Base-by-base conservation (phyloP, 306 rosid genomes). In the Purshia tridentata region DNA sequence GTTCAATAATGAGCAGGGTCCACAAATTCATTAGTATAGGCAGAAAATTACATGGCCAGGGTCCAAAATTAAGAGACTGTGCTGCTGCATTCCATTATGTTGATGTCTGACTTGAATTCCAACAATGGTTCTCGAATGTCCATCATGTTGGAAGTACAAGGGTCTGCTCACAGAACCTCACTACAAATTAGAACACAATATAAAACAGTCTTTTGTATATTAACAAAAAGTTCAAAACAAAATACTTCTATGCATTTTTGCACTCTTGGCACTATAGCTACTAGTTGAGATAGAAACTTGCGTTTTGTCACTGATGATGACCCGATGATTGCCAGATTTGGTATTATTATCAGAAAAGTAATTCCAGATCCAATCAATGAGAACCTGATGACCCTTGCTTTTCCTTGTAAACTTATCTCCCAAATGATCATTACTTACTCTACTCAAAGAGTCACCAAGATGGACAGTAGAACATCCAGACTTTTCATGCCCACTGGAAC, bases 81-180 rank as follows among this genome's bases (percentile, higher is more conserved):
- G 76, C 47, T 79, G 85, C 50, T 47, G 82, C 62, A 22, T 15
- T 64, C 85, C 84, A 14, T 83, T 69, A 23, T 11, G 67, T 77
- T 84, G 87, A 77, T 51, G 73, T 69, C 81, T 84, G 55, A 81
- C 84, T 81, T 90, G 93, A 81, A 93, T 85, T 78, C 98, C 98
- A 67, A 90, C 87, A 45, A 89, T 84, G 61, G 91, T 89, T 86
- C 93, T 88, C 23, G 97, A 93, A 82, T 90, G 98, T 18, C 97
- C 98, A 65, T 89, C 88, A 69, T 93, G 97, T 79, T 93, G 97
- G 61, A 93, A 90, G 85, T 90, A 90, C 80, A 93, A 79, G 52
- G 92, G 93, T 79, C 96, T 93, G 87, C 49, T 55, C 80, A 83
- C 71, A 76, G 47, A 76, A 86, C 51, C 64, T 8, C 72, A 23